Percentiles rank a stretch among this genome's conserved stretches.
These are phyloP conservation scores for Rhodotorula diobovata DNA, from an alignment of 768 basidiomycete species.

Conservation along the genomic window DNA sequence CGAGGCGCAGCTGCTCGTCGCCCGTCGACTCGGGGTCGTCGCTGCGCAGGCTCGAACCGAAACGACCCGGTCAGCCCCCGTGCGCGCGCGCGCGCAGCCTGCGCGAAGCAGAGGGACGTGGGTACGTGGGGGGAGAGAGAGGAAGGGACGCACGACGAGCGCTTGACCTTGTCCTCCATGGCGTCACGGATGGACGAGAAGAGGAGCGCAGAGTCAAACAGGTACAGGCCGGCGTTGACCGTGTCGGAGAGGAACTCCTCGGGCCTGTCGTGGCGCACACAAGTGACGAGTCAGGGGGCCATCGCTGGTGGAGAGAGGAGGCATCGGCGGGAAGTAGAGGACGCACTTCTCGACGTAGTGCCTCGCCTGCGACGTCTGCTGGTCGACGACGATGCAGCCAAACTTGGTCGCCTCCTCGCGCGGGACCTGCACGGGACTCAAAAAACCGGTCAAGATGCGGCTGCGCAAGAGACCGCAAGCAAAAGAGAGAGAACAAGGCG, in stretches of 20 bases:
- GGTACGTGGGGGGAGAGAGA: too few species aligned
- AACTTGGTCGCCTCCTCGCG: conserved; percentile 49
- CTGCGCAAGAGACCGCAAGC: background rate
- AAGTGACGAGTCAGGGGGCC: too few species aligned
- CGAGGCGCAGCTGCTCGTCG: conserved; percentile 52
- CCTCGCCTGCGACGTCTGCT: conserved; percentile 41
- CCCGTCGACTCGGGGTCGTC: conserved; percentile 43
- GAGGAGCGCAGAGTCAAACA: conserved; percentile 49
- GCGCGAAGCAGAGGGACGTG: too few species aligned
- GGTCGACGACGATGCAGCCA: conserved; percentile 52
- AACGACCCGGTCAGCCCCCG: background rate
- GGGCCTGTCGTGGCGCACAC: too few species aligned
- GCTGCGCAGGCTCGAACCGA: background rate
- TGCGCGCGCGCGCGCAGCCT: fast-evolving
- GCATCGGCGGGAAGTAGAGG: too few species aligned
- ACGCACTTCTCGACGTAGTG: conserved; percentile 48
- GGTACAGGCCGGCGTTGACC: conserved; percentile 51
- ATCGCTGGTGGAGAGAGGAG: too few species aligned
- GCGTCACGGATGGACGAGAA: conserved; percentile 51
- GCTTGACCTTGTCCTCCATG: conserved; percentile 50
- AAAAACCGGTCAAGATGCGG: background rate
- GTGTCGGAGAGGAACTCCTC: conserved; percentile 51
- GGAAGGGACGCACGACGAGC: conserved; percentile 43
- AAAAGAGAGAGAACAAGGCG: too few species aligned
- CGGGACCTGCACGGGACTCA: conserved; percentile 43